Conservation (phyloP, 23 red algal species). For the Gracilaria domingensis region DNA sequence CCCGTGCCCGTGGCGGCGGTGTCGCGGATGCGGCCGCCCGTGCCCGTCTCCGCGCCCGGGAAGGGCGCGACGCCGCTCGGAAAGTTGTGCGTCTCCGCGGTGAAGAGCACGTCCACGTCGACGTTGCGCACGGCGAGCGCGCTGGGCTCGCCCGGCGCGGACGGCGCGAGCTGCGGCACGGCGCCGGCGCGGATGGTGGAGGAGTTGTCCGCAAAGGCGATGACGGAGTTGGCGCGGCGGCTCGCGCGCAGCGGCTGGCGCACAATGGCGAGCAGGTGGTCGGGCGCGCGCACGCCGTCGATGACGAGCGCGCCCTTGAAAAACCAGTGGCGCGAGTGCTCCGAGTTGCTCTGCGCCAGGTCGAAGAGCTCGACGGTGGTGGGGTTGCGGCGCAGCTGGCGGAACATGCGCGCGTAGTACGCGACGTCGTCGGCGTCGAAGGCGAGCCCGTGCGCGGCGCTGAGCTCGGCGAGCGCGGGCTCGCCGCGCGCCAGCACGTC, state of each 20-base stretch:
- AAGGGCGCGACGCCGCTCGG: constrained; percentile 98
- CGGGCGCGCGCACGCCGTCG: constrained; percentile 61
- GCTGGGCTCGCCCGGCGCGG: constrained; percentile 54
- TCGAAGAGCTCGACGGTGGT: constrained; percentile 99
- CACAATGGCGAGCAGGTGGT: constrained; percentile 88
- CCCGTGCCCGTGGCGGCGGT: constrained; percentile 95
- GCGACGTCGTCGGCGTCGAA: constrained; percentile 93
- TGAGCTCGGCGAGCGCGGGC: constrained; percentile 63
- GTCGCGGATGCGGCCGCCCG: constrained; percentile 96
- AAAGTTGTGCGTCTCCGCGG: constrained; percentile 99
- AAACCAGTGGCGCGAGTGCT: constrained; percentile 99
- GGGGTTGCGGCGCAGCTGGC: constrained; percentile 78
- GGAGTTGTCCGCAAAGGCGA: constrained; percentile 98
- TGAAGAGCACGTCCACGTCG: constrained; percentile 90
- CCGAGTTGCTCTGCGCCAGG: constrained; percentile 97
- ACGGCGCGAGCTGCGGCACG: constrained; percentile 57
- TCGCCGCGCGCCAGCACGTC: constrained; percentile 74
- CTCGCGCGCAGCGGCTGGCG: constrained; percentile 74
- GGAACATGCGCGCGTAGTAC: constrained; percentile 91
- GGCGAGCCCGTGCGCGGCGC: constrained; percentile 70
- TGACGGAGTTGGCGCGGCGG: constrained; percentile 82
- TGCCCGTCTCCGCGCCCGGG: constrained; percentile 97
- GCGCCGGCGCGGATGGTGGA: constrained; percentile 85
- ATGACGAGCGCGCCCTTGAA: constrained; percentile 92
- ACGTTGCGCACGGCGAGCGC: not conserved